Evolutionary conservation across 768 basidiomycete species (phyloP).

Genomic region (Mycena epipterygia): DNA sequence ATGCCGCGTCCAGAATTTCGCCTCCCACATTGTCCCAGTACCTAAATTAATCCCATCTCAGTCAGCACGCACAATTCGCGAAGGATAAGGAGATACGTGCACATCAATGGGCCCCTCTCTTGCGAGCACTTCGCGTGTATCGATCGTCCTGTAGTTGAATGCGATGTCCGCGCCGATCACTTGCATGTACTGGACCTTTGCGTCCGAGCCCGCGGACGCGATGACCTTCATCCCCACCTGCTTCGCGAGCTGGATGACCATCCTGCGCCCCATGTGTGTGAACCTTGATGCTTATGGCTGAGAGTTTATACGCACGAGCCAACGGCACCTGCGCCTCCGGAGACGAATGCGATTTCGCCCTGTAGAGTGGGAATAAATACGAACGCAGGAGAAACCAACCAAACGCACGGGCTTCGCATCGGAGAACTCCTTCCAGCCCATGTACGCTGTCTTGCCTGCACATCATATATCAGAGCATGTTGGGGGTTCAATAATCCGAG

Average conservation of each 20-base stretch:
- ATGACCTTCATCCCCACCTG: not conserved
- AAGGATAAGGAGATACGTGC: not conserved
- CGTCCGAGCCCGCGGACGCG: not conserved
- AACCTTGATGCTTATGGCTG: too few relatives aligned
- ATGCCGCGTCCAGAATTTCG: not conserved
- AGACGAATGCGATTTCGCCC: too few relatives aligned
- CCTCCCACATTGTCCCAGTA: slow-evolving; percentile 14
- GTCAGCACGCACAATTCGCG: not conserved
- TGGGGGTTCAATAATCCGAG: not conserved
- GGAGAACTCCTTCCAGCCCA: slow-evolving; percentile 40
- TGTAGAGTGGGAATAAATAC: too few relatives aligned
- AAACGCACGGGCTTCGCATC: not conserved
- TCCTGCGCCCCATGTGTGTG: not conserved
- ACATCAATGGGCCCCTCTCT: slow-evolving; percentile 10
- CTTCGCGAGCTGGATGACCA: slow-evolving; percentile 7
- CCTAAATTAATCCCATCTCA: too few relatives aligned
- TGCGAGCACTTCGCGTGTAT: not conserved
- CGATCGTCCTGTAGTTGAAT: slow-evolving; percentile 8
- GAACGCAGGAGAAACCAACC: too few relatives aligned
- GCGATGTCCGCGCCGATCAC: slow-evolving; percentile 1
- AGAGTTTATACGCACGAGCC: too few relatives aligned
- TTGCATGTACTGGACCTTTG: slow-evolving; percentile 4
- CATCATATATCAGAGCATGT: not conserved
- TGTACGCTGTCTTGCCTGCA: slow-evolving; percentile 44
- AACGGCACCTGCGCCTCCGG: too few relatives aligned